Evolutionary conservation across 768 basidiomycete species (phyloP), one percentile per base, ranked within the genome.

Genomic region (Asterophora parasitica): DNA sequence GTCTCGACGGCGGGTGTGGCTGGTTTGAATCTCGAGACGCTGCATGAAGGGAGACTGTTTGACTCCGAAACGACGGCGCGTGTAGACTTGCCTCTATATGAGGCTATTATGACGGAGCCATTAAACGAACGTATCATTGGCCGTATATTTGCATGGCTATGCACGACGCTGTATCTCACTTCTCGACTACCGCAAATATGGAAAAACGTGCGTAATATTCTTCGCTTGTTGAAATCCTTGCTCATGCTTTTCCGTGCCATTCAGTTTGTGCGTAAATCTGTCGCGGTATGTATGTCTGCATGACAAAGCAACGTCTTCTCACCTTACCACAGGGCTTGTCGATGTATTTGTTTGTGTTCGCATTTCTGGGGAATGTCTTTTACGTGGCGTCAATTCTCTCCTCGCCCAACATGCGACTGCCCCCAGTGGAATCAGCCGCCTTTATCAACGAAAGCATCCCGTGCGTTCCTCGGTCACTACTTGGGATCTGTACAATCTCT

Each of bases 101-200:
- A 60, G 34, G 61, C 59, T 34, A 55, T 52, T 39, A 50, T 46
- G 39, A 59, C 57, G 31, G 57, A 65, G 37, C 61, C 62, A 7
- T 59, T 61, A 34, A 65, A 63, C 44, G 78, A 92, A 58, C 85
- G 79, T 40, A 61, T 92, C 19, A 68, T 98, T 41, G 96, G 96
- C 1, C 84, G 96, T 2, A 79, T 92, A 45, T 92, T 88, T 46
- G 94, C 96, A 7, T 99, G 96, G 96, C 61, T 85, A 15, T 97
- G 95, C 62, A 92, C 94, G 1, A 88, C 83, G 0, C 71, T 97
- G 12, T 99, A 99, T 65, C 71, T 99, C 30, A 97, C 95, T 3
- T 90, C 88, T 3, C 81, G 96, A 50, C 67, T 99, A 58, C 96
- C 96, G 16, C 96, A 99, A 65, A 96, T 99, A 53, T 98, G 96